phyloP scores from a whole-genome alignment of 2,329 filamentous ascomycete genomes.

The Tolypocladium ovalisporum region DNA sequence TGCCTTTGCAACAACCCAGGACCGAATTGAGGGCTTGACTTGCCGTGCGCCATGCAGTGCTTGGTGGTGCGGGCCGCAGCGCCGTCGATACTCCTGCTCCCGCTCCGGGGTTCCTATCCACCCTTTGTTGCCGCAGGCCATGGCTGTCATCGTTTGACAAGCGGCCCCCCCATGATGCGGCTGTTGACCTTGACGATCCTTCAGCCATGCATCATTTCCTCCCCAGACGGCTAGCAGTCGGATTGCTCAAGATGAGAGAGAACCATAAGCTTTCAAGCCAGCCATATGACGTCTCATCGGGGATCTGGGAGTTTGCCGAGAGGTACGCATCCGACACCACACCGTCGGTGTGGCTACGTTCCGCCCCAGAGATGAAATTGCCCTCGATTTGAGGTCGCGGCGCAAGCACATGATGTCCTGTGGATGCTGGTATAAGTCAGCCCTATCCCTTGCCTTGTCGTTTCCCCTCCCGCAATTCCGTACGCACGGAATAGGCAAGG shows the following conservation, averaged over 20 bases:
- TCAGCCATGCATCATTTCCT: neutral
- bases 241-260: neutral
- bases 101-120: neutral
- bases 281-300: neutral
- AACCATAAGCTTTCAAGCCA: neutral
- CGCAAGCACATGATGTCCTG: neutral
- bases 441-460: neutral
- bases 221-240: neutral
- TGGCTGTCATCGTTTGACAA: neutral
- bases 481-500: constrained; percentile 7
- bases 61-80: neutral
- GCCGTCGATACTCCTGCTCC: neutral
- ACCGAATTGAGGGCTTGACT: neutral
- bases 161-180: neutral
- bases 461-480: neutral
- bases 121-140: neutral
- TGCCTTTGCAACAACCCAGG: neutral
- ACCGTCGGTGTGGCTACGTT: neutral
- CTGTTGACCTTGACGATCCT: neutral
- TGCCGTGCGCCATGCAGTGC: neutral
- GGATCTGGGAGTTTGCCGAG: neutral
- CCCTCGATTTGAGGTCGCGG: neutral
- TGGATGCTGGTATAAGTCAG: neutral
- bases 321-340: neutral
- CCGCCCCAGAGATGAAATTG: neutral